Evolutionary conservation across 331 rosid species (phyloP).

Genomic region (Telfairia occidentalis): DNA sequence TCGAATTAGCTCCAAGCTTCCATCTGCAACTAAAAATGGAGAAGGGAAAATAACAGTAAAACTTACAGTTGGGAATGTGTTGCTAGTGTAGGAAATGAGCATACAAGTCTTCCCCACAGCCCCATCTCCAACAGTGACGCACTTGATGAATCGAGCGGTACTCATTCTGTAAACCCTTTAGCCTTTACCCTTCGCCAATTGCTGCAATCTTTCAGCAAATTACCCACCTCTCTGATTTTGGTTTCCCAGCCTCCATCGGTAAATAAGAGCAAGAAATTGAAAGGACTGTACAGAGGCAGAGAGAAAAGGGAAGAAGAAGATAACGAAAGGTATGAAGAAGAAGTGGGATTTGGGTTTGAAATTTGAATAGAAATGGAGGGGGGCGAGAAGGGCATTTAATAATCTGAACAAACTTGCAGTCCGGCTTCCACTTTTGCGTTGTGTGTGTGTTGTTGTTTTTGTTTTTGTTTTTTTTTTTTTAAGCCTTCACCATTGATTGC

Average conservation of each 20-base stretch:
- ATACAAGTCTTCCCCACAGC: constrained; percentile 91
- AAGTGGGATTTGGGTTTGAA: constrained; percentile 29
- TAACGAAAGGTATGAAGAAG: not conserved
- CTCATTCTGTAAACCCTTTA: constrained; percentile 36
- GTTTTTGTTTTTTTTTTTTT: constrained; percentile 9
- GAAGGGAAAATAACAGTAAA: not conserved
- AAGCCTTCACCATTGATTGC: constrained; percentile 45
- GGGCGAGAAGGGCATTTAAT: constrained; percentile 35
- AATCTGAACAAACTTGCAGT: constrained; percentile 20
- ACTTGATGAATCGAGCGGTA: constrained; percentile 83
- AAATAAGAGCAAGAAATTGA: constrained; percentile 3
- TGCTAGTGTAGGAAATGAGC: constrained; percentile 89
- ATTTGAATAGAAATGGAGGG: constrained; percentile 71
- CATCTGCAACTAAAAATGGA: not conserved
- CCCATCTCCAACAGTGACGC: constrained; percentile 94
- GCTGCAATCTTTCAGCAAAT: constrained; percentile 11
- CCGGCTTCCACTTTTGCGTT: constrained; percentile 43
- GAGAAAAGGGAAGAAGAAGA: not conserved
- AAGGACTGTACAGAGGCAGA: constrained; percentile 8
- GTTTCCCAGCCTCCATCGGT: constrained; percentile 2
- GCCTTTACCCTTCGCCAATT: not conserved
- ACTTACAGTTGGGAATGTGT: constrained; percentile 70
- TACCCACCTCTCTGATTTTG: not conserved
- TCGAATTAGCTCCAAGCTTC: not conserved
- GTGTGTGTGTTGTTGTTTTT: constrained; percentile 6